Evolutionary conservation across 2,329 filamentous ascomycete species (phyloP).

Genomic region (Pseudogymnoascus sp.): DNA sequence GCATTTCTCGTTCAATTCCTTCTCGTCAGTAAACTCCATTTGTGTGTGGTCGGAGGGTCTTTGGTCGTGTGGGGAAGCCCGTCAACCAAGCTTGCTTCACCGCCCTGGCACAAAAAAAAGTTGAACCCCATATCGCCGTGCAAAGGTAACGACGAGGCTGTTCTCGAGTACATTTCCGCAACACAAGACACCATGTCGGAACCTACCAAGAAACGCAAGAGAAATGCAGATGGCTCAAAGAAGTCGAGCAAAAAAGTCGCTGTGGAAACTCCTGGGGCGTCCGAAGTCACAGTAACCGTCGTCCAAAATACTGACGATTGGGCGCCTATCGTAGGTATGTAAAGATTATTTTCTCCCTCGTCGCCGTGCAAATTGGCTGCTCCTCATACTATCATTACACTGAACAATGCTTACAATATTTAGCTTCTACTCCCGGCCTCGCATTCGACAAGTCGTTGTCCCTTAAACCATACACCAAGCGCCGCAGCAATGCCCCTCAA

Average conservation of each 20-base stretch:
- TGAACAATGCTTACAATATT: conserved; percentile 12
- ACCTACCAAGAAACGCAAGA: conserved; percentile 45
- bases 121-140: background rate
- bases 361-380: background rate
- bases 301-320: conserved; percentile 41
- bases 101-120: conserved; percentile 14
- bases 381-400: background rate
- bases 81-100: background rate
- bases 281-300: conserved; percentile 41
- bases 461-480: conserved; percentile 30
- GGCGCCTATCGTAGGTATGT: conserved; percentile 50
- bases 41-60: background rate
- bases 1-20: background rate
- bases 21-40: background rate
- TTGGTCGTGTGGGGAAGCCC: background rate
- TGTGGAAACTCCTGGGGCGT: conserved; percentile 35
- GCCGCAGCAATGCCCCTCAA: conserved; percentile 23
- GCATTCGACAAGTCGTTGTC: conserved; percentile 28
- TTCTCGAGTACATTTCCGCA: conserved; percentile 1
- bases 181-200: conserved; percentile 25
- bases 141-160: conserved; percentile 6
- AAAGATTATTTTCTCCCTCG: background rate
- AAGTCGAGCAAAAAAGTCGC: conserved; percentile 49
- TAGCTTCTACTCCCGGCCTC: conserved; percentile 32
- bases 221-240: conserved; percentile 35